Evolutionary conservation across 139 green algal species (phyloP).

Genomic region (Picochlorum costavermella): DNA sequence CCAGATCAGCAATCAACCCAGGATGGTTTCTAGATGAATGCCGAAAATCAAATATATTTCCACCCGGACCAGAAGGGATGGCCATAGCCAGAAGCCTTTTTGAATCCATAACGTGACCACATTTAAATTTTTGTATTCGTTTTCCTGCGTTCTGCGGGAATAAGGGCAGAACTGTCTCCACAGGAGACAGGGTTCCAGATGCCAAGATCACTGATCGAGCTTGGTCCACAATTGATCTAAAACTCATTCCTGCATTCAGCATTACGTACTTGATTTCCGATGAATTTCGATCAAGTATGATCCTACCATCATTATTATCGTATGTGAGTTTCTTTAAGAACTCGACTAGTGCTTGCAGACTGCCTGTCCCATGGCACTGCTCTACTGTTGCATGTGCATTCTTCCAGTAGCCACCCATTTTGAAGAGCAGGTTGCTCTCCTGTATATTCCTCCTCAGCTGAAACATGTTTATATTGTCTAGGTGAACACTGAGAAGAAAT

Average conservation of each 20-base stretch:
- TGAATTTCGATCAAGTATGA: constrained; percentile 52
- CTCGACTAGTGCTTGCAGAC: constrained; percentile 55
- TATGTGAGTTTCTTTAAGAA: constrained; percentile 75
- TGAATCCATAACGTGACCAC: constrained; percentile 75
- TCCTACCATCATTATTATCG: constrained; percentile 70
- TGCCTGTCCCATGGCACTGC: constrained; percentile 3
- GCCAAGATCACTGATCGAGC: constrained; percentile 77
- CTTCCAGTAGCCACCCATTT: constrained; percentile 54
- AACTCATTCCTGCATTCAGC: constrained; percentile 82
- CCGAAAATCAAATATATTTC: constrained; percentile 54
- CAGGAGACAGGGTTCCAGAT: constrained; percentile 82
- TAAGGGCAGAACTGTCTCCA: constrained; percentile 39
- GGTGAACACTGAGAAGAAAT: constrained; percentile 59
- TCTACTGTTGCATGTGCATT: neutral
- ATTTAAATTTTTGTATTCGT: constrained; percentile 58
- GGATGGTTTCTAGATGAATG: constrained; percentile 28
- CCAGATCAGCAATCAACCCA: constrained; percentile 59
- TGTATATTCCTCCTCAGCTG: constrained; percentile 59
- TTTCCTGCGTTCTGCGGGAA: constrained; percentile 37
- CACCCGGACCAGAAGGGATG: constrained; percentile 40
- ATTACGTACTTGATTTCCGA: constrained; percentile 62
- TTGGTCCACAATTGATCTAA: constrained; percentile 42
- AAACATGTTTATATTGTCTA: constrained; percentile 93
- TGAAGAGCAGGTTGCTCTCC: constrained; percentile 75
- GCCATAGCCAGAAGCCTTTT: constrained; percentile 28